Evolutionary conservation across 257 asterid species (phyloP), one percentile per base, ranked within the genome.

Genomic region (Knoxia roxburghii): DNA sequence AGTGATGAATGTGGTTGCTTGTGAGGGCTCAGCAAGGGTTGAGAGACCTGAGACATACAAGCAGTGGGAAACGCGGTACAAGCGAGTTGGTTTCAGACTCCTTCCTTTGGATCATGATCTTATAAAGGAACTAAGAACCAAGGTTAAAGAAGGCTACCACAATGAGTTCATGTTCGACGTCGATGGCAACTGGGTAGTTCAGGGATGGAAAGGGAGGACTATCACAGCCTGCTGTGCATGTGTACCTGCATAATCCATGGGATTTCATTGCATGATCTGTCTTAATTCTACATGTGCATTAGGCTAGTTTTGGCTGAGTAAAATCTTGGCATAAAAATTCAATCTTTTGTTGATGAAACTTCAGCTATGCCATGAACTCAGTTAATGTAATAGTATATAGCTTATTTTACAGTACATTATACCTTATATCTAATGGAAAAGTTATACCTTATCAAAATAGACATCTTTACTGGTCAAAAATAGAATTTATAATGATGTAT

Each of bases 31-130:
- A 5, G 68, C 50, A 20, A 60, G 73, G 45, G 69, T 68, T 37
- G 78, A 68, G 51, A 73, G 73, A 50, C 70, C 73, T 10, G 78
- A 73, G 49, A 68, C 73, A 21, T 73, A 73, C 70, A 67, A 68
- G 61, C 73, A 60, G 69, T 73, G 77, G 73, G 64, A 66, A 27
- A 24, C 40, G 12, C 72, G 77, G 33, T 57, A 58, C 54, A 26
- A 29, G 20, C 27, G 69, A 40, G 73, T 72, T 13, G 77, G 77
- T 12, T 73, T 73, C 33, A 51, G 54, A 57, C 49, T n/a, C 5
- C 73, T 67, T 43, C 68, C 77, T 1, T 51, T 73, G 53, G 54
- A 59, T 54, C 43, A 37, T 41, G 69, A 35, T 13, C 67, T 66
- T 35, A 14, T 67, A 18, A 53, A 67, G 58, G 71, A 60, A 37